Conservation (phyloP, 2,329 filamentous ascomycete genomes). For the Thielaviopsis populi region DNA sequence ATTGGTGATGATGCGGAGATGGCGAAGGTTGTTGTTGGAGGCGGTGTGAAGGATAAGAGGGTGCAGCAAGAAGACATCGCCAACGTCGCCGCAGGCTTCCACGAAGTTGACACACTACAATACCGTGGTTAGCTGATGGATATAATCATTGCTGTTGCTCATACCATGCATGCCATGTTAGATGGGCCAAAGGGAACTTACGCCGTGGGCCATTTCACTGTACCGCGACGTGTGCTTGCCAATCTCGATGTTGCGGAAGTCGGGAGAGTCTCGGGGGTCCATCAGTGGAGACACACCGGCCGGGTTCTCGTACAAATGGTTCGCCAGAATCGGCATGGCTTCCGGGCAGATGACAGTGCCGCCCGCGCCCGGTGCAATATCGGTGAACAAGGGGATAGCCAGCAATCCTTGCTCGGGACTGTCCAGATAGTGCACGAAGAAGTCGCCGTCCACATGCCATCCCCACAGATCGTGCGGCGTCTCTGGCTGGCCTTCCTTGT, state of each 20-base stretch:
- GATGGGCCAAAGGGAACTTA: background rate
- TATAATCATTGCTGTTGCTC: background rate
- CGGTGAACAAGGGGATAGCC: slow-evolving; percentile 52
- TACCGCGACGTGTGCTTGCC: slow-evolving; percentile 32
- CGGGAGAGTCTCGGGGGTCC: slow-evolving; percentile 37
- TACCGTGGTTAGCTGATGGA: background rate
- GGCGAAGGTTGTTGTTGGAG: slow-evolving; percentile 23
- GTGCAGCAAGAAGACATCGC: slow-evolving; percentile 44
- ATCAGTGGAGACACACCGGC: slow-evolving; percentile 52
- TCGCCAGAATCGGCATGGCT: slow-evolving; percentile 42
- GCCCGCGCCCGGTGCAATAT: slow-evolving; percentile 44
- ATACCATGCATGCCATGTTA: background rate
- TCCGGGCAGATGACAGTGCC: slow-evolving; percentile 50
- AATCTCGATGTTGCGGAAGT: slow-evolving; percentile 28
- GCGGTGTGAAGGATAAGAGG: slow-evolving; percentile 46
- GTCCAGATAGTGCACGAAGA: slow-evolving; percentile 58
- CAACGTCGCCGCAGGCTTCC: slow-evolving; percentile 38
- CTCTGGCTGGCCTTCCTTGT: slow-evolving; percentile 34
- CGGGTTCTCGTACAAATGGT: slow-evolving; percentile 44
- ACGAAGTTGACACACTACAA: slow-evolving; percentile 32
- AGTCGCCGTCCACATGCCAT: slow-evolving; percentile 60
- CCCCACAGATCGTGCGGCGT: slow-evolving; percentile 37
- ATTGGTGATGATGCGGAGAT: slow-evolving; percentile 22
- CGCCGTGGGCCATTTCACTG: slow-evolving; percentile 24
- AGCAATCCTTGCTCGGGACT: slow-evolving; percentile 53